phyloP scores from a whole-genome alignment of 768 basidiomycete genomes.

The Suillus luteus region DNA sequence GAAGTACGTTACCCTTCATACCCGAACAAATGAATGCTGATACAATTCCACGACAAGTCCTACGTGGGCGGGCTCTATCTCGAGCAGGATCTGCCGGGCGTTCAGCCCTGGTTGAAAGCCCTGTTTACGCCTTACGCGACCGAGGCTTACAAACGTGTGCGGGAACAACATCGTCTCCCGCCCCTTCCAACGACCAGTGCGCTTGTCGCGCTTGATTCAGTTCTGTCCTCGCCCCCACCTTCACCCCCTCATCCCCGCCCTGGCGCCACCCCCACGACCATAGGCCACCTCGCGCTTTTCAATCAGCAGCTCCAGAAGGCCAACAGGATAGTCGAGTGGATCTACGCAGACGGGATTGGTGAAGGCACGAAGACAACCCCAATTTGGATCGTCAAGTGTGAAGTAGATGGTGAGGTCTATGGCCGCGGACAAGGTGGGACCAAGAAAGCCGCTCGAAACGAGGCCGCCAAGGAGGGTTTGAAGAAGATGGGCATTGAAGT shows the following conservation, averaged over 20 bases:
- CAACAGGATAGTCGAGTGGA: slow-evolving; percentile 66
- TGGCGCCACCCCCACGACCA: slow-evolving; percentile 30
- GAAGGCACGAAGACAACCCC: slow-evolving; percentile 66
- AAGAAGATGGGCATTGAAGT: slow-evolving; percentile 57
- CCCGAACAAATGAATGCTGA: slow-evolving; percentile 11
- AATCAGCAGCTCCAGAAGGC: slow-evolving; percentile 73
- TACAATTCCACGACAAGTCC: slow-evolving; percentile 45
- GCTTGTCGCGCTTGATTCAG: slow-evolving; percentile 7
- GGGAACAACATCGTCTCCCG: slow-evolving; percentile 66
- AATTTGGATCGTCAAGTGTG: slow-evolving; percentile 68
- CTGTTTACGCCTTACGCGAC: slow-evolving; percentile 65
- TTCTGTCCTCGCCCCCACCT: slow-evolving; percentile 10
- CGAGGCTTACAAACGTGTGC: slow-evolving; percentile 64
- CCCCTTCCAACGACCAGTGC: slow-evolving; percentile 35
- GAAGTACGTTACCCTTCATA: slow-evolving; percentile 48
- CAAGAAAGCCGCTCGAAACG: slow-evolving; percentile 79
- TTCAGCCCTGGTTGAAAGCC: slow-evolving; percentile 58
- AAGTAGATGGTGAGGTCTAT: slow-evolving; percentile 59
- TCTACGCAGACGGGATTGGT: slow-evolving; percentile 51
- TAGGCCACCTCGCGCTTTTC: slow-evolving; percentile 77
- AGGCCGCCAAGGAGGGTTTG: slow-evolving; percentile 78
- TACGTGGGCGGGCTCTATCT: slow-evolving; percentile 78
- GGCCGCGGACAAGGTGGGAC: slow-evolving; percentile 70
- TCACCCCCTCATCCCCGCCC: slow-evolving; percentile 17
- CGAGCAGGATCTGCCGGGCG: slow-evolving; percentile 63